Conservation (phyloP, 345 rosid genomes). For the Clarkia xantiana region DNA sequence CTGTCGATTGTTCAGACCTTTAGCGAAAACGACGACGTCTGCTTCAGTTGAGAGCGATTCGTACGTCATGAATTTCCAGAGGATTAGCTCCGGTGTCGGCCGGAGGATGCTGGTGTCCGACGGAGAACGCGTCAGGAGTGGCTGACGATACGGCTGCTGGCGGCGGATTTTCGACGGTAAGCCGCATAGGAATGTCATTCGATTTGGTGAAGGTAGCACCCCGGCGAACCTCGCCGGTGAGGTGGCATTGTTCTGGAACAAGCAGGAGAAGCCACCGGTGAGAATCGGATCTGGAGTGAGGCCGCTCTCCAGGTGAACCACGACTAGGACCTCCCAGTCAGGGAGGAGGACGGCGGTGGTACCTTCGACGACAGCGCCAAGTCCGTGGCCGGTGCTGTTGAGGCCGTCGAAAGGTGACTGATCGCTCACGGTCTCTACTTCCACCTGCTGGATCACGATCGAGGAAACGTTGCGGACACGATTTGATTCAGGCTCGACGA, state of each 20-base stretch:
- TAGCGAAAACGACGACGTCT: constrained; percentile 69
- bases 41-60: constrained; percentile 52
- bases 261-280: constrained; percentile 19
- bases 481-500: constrained; percentile 3
- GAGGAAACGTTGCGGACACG: constrained; percentile 5
- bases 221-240: constrained; percentile 43
- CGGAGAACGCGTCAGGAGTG: constrained; percentile 23
- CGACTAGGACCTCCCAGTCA: constrained; percentile 56
- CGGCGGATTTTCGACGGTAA: constrained; percentile 43
- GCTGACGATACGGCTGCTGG: constrained; percentile 31
- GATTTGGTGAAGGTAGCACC: constrained; percentile 31
- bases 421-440: neutral
- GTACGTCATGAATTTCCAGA: constrained; percentile 45
- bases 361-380: neutral
- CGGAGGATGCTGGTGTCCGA: constrained; percentile 3
- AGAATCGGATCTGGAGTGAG: constrained; percentile 12
- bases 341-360: constrained; percentile 49
- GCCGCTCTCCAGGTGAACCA: constrained; percentile 3
- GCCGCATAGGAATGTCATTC: constrained; percentile 34
- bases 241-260: constrained; percentile 40
- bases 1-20: constrained; percentile 54
- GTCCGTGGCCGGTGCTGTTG: too few relatives aligned
- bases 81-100: constrained; percentile 22
- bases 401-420: too few relatives aligned
- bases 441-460: neutral